phyloP scores from a whole-genome alignment of 2,329 filamentous ascomycete species.

The Fusarium metavorans region DNA sequence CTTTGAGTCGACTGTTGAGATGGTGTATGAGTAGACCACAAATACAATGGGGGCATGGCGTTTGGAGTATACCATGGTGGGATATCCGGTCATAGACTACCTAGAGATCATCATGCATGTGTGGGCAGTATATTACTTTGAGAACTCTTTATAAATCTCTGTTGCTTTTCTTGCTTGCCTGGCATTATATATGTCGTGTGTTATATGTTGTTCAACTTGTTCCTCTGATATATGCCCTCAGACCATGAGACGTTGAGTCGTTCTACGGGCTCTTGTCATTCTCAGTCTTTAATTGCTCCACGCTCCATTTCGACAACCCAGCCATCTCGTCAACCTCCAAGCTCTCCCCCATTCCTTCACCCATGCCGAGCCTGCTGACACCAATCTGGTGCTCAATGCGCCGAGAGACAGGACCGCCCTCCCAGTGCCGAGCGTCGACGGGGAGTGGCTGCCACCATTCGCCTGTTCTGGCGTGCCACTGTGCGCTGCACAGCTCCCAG shows the following conservation, averaged over 20 bases:
- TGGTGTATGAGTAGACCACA: constrained; percentile 30
- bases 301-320: constrained; percentile 54
- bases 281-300: constrained; percentile 50
- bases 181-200: not conserved
- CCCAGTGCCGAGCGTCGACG: constrained; percentile 75
- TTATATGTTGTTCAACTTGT: not conserved
- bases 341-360: constrained; percentile 51
- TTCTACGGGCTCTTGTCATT: constrained; percentile 28
- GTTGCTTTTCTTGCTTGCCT: constrained; percentile 1
- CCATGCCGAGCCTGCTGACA: constrained; percentile 7
- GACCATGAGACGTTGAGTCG: not conserved
- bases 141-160: constrained; percentile 11
- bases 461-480: constrained; percentile 75
- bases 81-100: constrained; percentile 40
- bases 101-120: constrained; percentile 30
- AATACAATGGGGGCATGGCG: constrained; percentile 40
- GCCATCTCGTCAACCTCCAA: constrained; percentile 53
- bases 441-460: constrained; percentile 81
- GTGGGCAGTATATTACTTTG: constrained; percentile 29
- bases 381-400: constrained; percentile 24
- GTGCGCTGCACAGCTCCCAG: constrained; percentile 82
- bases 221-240: not conserved
- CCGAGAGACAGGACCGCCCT: constrained; percentile 53
- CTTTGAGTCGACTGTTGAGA: constrained; percentile 62
- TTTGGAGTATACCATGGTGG: constrained; percentile 44